Base-by-base conservation (phyloP, 2,329 filamentous ascomycete species). In the Metarhizium album region DNA sequence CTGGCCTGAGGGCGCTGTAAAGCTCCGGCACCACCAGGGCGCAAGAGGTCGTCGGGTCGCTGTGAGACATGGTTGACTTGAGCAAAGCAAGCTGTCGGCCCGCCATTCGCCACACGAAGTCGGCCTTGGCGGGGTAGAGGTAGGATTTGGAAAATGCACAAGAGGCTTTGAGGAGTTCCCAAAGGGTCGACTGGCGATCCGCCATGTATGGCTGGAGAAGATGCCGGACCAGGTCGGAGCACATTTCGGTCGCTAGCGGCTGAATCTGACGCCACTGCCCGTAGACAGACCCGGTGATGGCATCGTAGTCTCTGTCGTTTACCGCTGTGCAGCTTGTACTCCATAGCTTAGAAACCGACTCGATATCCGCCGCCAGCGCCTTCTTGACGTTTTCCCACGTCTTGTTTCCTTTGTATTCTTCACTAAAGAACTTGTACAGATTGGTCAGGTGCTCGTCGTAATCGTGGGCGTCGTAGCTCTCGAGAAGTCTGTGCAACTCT, bases 161-260 rank as follows among this genome's bases (percentile, higher is more conserved):
- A 1, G 75, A 78, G 0, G 77, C 78, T 52, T 76, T 76, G 16
- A 80, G 61, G 2, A 76, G 60, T 3, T 69, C 66, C 76, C 75
- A 81, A 3, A 55, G 60, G 24, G 67, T 70, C 11, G 67, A 63
- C 1, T 58, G 42, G 0, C 55, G 50, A 16, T 64, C 54, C 3
- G 52, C 47, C 11, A 51, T 58, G 57, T 57, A 62, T 2, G 24
- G 8, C 8, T 63, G 60, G 4, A 74, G 54, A 3, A 64, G 60
- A 0, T 49, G 49, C 8, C 52, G 53, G 3, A 67, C 55, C 5
- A 60, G 57, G 33, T 62, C 65, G 29, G 60, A 57, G 16, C 45
- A 31, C 6, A 54, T 33, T n/a, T 57, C 22, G 9, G 58, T 53
- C 0, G 51, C 45, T 0, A 67, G 62, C 0, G 75, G 70, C 7